Conservation (phyloP, 345 rosid species). For the Eucalyptus polyanthemos region DNA sequence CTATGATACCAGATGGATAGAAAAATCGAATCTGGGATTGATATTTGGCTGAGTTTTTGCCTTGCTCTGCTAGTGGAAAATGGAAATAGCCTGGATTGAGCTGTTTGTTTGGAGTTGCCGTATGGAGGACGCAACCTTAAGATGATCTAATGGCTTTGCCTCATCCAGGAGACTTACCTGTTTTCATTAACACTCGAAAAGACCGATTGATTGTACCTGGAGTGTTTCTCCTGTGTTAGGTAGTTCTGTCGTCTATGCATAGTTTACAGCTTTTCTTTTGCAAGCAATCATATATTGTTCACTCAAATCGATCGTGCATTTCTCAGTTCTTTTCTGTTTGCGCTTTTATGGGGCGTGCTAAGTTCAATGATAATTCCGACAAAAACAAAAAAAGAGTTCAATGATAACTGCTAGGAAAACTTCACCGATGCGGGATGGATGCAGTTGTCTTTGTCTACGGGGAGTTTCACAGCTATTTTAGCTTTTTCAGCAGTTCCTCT, state of each 20-base stretch:
- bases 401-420: not conserved
- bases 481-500: constrained; percentile 85
- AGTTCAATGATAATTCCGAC: not conserved
- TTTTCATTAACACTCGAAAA: not conserved
- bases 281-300: not conserved
- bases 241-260: not conserved
- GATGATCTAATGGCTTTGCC: not conserved
- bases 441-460: constrained; percentile 76
- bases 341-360: not conserved
- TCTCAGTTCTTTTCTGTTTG: not conserved
- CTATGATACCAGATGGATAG: not conserved
- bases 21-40: not conserved
- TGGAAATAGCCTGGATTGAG: not conserved
- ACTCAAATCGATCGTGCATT: not conserved
- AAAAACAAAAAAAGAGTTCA: too few relatives aligned
- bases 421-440: constrained; percentile 64
- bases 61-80: not conserved
- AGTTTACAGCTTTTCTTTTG: not conserved
- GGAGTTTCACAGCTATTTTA: constrained; percentile 73
- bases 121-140: not conserved
- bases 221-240: not conserved
- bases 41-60: not conserved
- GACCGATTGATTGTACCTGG: not conserved
- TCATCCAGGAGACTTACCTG: not conserved
- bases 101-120: not conserved